These are phyloP conservation scores for Tolypocladium paradoxum DNA, from an alignment of 2,329 filamentous ascomycete genomes.

Conservation along the genomic window DNA sequence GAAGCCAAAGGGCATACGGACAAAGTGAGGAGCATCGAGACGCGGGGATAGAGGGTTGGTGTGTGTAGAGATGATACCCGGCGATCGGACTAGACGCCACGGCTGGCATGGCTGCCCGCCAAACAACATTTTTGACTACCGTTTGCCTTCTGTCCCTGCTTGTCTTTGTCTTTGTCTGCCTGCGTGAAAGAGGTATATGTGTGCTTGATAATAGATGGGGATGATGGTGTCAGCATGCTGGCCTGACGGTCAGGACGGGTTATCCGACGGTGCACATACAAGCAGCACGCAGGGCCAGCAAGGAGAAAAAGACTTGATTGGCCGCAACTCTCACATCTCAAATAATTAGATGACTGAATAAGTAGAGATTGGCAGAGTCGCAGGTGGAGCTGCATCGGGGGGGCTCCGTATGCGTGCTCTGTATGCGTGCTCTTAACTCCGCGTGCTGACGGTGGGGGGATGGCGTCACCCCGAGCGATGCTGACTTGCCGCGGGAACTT, in stretches of 20 bases:
- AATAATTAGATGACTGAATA: too few species aligned
- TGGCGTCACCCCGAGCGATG: background rate
- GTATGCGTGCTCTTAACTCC: background rate
- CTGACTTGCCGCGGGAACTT: background rate
- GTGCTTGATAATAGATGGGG: background rate
- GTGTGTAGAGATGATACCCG: constrained; percentile 3
- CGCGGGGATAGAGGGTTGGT: background rate
- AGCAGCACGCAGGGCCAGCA: background rate
- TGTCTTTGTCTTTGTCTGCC: background rate
- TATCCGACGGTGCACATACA: background rate
- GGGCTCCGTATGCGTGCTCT: background rate
- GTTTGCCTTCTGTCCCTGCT: background rate
- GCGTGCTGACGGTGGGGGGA: background rate
- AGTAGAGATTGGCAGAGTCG: too few species aligned
- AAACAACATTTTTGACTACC: background rate
- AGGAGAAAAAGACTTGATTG: background rate
- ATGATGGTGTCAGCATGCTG: background rate
- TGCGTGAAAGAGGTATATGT: background rate
- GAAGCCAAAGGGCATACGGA: constrained; percentile 55
- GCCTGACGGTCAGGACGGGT: background rate
- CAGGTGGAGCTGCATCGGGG: too few species aligned
- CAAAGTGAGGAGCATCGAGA: constrained; percentile 31
- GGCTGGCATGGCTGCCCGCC: too few species aligned
- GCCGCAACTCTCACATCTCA: background rate
- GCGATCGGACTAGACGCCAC: background rate